Evolutionary conservation across 1,284 basidiomycete species (phyloP), one percentile per base, ranked within the genome.

Genomic region (Papiliotrema fonsecae): DNA sequence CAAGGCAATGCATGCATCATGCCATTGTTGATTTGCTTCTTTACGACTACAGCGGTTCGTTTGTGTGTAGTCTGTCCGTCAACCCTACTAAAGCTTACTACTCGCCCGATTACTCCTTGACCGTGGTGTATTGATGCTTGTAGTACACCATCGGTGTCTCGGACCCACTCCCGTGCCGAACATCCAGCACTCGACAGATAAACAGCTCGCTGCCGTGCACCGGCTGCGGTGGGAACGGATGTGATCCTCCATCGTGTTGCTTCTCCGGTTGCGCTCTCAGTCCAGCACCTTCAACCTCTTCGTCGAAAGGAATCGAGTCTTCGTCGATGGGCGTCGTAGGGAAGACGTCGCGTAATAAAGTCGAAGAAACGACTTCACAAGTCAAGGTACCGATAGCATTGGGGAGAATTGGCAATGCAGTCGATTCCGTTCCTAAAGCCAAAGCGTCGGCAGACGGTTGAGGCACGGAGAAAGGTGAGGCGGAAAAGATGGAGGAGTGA

Each of bases 151-250:
- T 50, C 11, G 64, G 62, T 14, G 55, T 49, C 14, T 44, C 31
- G 31, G 44, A 37, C 18, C 41, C 38, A 6, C 22, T 6, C 4
- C 61, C 60, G 24, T 45, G 47, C 30, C 54, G 34, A 13, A 66
- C 64, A 6, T 54, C 54, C 24, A 67, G 35, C 10, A 72, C 70
- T n/a, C 60, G 44, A 50, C 70, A 72, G 42, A 72, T 66, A 50
- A 72, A 72, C 38, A 72, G 54, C 52, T 72, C 70, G 47, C 63
- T 66, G 3, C 70, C 70, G 31, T 60, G 52, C 6, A 28, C 25
- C n/a, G 34, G 42, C 13, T 45, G 40, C 14, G 19, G 7, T n/a
- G n/a, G n/a, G n/a, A n/a, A n/a, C n/a, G n/a, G n/a, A n/a, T n/a
- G n/a, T n/a, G n/a, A n/a, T n/a, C n/a, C n/a, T n/a, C n/a, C n/a